Base-by-base conservation (phyloP, 169 alveolate species). In the Amoebophrya sp. region DNA sequence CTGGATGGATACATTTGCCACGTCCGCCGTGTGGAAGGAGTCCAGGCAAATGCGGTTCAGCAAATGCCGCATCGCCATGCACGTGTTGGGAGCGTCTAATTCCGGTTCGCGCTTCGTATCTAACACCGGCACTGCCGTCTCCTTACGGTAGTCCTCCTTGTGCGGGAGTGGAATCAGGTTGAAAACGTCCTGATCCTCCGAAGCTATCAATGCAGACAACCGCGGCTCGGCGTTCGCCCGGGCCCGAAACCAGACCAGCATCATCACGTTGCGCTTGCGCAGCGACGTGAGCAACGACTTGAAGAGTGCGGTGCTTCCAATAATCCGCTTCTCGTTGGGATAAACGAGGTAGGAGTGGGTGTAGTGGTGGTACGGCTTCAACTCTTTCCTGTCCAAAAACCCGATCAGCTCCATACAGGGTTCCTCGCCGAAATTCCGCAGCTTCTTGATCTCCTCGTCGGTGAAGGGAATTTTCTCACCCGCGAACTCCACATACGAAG, bases 151-250 rank as follows among this genome's bases (percentile, higher is more conserved):
- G 83, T 66, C 83, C 83, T 66, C 83, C 35, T 7, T 7, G 35
- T 66, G 83, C 7, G 83, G 83, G 32, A 66, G 32, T 2, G 35
- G 35, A 66, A 66, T 66, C 83, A 66, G 0, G 32, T 2, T 12
- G 32, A 66, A 1, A 0, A 66, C 35, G 39, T 66, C 83, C 7
- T 7, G 1, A 66, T 7, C 35, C 83, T 66, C 32, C 32, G 32
- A 66, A 18, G 32, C 12, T 66, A 7, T 2, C 35, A 66, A 25
- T 25, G 83, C 83, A 7, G 83, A 12, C 38, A 66, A 25, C 32
- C 83, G 83, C 35, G 83, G 83, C 83, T 66, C 83, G 0, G 83
- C 83, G 83, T 66, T 66, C 83, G 29, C 38, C 83, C 83, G 83
- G 1, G 29, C 83, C 32, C 83, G 29, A 66, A 66, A 66, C 83